A percentile compares a stretch with the other conserved stretches of the same genome.
Evolutionary conservation across 805 yeast genomes (phyloP).

Genomic region (Wickerhamiella kazuoi): DNA sequence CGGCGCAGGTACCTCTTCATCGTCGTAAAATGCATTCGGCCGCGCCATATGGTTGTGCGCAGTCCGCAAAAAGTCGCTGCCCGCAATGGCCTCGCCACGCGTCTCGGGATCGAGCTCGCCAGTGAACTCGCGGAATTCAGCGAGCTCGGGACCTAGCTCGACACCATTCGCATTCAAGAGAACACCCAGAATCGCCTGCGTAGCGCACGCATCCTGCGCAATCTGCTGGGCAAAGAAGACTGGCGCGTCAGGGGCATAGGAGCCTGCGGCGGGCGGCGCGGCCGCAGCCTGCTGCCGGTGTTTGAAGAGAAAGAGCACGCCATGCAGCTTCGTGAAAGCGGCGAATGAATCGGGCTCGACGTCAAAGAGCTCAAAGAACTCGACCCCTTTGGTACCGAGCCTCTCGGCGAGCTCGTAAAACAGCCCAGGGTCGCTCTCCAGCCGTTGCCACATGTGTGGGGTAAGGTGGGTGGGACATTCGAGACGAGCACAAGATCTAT

Average conservation of each 20-base stretch:
- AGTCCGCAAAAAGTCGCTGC: constrained; percentile 36
- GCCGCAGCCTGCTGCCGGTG: constrained; percentile 26
- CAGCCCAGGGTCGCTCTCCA: constrained; percentile 28
- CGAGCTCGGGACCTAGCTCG: constrained; percentile 32
- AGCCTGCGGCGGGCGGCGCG: constrained; percentile 8
- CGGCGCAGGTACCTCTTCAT: constrained; percentile 12
- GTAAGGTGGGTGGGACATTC: no score
- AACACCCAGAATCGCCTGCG: constrained; percentile 47
- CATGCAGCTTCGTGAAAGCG: constrained; percentile 28
- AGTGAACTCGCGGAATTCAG: constrained; percentile 32
- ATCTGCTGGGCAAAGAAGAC: constrained; percentile 48
- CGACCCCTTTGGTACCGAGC: constrained; percentile 34
- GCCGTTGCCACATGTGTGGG: background rate
- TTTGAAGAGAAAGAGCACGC: constrained; percentile 46
- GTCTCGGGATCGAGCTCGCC: constrained; percentile 36
- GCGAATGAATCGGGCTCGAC: constrained; percentile 27
- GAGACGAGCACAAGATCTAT: no score
- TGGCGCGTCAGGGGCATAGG: constrained; percentile 8
- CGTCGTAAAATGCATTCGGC: constrained; percentile 28
- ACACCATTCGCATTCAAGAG: constrained; percentile 30
- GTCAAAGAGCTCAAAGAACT: constrained; percentile 39
- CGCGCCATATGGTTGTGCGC: constrained; percentile 42
- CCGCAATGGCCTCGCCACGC: constrained; percentile 44
- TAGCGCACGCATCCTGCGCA: constrained; percentile 57
- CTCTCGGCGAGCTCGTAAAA: constrained; percentile 45